Percentiles rank a stretch among this genome's conserved stretches.
Conservation (phyloP, 2,329 filamentous ascomycete species). For the Aspergillus arachidicola region DNA sequence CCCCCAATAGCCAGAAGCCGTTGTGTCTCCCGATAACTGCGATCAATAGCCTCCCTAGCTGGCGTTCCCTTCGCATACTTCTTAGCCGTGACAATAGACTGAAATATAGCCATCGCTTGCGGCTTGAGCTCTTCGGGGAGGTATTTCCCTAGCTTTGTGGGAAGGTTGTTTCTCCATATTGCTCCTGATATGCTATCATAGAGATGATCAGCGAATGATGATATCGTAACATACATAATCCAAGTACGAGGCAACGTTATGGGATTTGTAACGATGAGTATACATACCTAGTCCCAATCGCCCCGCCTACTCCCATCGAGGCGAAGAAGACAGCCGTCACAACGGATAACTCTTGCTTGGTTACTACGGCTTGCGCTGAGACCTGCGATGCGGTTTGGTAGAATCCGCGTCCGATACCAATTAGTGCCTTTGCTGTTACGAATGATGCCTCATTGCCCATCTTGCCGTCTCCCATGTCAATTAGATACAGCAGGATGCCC, state of each 20-base stretch:
- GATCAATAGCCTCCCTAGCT: constrained; percentile 23
- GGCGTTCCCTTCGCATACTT: constrained; percentile 18
- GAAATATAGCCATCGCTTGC: constrained; percentile 22
- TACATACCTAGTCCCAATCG: constrained; percentile 34
- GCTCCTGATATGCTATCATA: constrained; percentile 34
- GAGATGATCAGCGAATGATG: not conserved
- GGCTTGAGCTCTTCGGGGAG: constrained; percentile 22
- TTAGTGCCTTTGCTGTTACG: constrained; percentile 34
- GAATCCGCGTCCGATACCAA: constrained; percentile 41
- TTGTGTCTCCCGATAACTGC: constrained; percentile 24
- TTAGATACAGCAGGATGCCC: constrained; percentile 30
- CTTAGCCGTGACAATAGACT: constrained; percentile 22
- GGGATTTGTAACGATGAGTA: no score
- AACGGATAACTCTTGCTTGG: constrained; percentile 39
- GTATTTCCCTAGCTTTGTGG: constrained; percentile 18
- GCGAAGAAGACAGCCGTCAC: constrained; percentile 42
- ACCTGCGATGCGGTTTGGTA: constrained; percentile 39
- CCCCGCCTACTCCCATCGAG: constrained; percentile 37
- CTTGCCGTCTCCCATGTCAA: constrained; percentile 25
- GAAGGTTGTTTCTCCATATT: constrained; percentile 38
- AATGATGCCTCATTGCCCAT: constrained; percentile 38
- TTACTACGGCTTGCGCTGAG: constrained; percentile 39
- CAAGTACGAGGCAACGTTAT: not conserved
- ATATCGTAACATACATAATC: not conserved
- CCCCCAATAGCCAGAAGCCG: constrained; percentile 21